Evolutionary conservation across 768 basidiomycete species (phyloP).

Genomic region (Auriscalpium vulgare): DNA sequence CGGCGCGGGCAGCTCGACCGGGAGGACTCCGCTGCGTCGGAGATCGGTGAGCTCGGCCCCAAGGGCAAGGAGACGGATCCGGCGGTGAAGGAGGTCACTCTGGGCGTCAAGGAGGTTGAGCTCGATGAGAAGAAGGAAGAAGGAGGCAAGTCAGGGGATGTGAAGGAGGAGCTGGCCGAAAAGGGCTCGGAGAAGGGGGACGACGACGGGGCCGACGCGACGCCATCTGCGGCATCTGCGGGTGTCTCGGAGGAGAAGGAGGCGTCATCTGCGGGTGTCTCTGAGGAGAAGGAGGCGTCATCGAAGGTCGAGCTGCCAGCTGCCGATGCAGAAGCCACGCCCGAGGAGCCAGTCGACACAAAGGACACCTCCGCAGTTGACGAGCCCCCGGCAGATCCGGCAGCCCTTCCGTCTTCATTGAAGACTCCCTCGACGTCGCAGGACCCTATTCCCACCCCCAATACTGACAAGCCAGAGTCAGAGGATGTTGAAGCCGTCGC

Average conservation of each 20-base stretch:
- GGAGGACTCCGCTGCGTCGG: conserved; percentile 6
- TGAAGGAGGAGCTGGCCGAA: conserved; percentile 31
- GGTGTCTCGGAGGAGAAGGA: background rate
- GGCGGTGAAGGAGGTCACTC: conserved; percentile 63
- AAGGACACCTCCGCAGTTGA: background rate
- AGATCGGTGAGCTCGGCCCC: conserved; percentile 18
- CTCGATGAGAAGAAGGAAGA: conserved; percentile 33
- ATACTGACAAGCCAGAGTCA: too few relatives aligned
- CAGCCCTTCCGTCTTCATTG: too few relatives aligned
- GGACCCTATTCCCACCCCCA: too few relatives aligned
- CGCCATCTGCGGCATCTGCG: background rate
- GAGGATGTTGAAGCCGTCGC: too few relatives aligned
- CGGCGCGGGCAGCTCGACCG: conserved; percentile 12
- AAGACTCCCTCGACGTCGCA: too few relatives aligned
- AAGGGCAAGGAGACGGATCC: conserved; percentile 33
- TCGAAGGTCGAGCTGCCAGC: background rate
- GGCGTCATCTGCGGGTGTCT: background rate
- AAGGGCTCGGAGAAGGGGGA: background rate
- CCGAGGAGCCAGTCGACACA: background rate
- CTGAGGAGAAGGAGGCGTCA: background rate
- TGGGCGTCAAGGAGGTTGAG: conserved; percentile 63
- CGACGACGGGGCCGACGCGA: background rate
- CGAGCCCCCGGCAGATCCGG: too few relatives aligned
- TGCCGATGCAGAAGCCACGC: background rate
- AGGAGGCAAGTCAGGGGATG: conserved; percentile 28